Evolutionary conservation across 345 rosid genomes (phyloP).

Genomic region (Schrenkiella parvula): DNA sequence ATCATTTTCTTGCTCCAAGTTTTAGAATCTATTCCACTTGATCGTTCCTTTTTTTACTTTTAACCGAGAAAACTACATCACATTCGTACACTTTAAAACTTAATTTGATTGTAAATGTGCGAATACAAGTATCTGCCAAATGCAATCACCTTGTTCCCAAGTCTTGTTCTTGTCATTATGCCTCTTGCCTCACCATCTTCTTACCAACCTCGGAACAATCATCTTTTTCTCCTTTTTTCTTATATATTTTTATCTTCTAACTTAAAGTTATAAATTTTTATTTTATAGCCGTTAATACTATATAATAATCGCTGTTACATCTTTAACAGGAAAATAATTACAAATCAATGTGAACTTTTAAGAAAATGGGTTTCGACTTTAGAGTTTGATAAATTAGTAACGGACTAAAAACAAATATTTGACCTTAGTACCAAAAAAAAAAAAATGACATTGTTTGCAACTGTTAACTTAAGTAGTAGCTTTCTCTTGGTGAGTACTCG

Average conservation of each 20-base stretch:
- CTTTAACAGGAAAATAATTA: background rate
- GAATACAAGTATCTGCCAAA: slow-evolving; percentile 32
- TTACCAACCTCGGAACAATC: slow-evolving; percentile 35
- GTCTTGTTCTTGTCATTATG: slow-evolving; percentile 38
- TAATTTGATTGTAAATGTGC: background rate
- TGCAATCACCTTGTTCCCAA: slow-evolving; percentile 38
- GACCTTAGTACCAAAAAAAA: background rate
- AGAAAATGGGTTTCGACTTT: background rate
- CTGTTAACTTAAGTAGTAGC: background rate
- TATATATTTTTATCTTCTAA: background rate
- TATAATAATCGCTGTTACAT: background rate
- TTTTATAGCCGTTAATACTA: background rate
- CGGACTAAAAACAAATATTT: background rate
- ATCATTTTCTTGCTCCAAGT: slow-evolving; percentile 3
- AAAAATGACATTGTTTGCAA: background rate
- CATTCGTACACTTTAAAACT: background rate
- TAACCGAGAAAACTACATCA: background rate
- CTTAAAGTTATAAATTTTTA: background rate
- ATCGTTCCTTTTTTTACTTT: background rate
- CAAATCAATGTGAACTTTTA: background rate
- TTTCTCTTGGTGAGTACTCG: background rate
- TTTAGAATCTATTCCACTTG: background rate
- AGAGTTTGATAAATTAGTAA: background rate
- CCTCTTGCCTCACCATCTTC: slow-evolving; percentile 36
- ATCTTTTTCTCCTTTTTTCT: slow-evolving; percentile 8